Evolutionary conservation across 495 filamentous ascomycete species (phyloP).

Genomic region (Xylaria telfairii): DNA sequence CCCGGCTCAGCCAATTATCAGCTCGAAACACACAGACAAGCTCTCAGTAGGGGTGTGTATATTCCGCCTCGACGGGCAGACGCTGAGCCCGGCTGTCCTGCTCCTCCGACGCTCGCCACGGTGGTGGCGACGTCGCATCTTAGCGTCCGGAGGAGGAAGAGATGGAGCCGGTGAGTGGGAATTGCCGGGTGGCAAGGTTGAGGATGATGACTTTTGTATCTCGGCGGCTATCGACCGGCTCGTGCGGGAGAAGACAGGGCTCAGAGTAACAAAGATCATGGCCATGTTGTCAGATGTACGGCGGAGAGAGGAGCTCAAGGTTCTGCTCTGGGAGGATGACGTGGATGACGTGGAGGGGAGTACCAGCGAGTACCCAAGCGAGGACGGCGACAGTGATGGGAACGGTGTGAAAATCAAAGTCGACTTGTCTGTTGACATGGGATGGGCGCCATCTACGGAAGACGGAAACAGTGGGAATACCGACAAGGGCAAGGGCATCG

Average conservation of each 20-base stretch:
- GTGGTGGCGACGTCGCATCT: slow-evolving; percentile 8
- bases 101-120: slow-evolving; percentile 30
- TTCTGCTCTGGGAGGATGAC: slow-evolving; percentile 33
- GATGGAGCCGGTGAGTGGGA: slow-evolving; percentile 30
- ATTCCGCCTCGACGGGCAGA: slow-evolving; percentile 34
- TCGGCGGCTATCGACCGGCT: slow-evolving; percentile 34
- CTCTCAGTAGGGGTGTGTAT: slow-evolving; percentile 38
- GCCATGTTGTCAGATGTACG: slow-evolving; percentile 31
- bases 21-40: slow-evolving; percentile 22
- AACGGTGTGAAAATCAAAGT: background rate
- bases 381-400: background rate
- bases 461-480: background rate
- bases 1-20: background rate
- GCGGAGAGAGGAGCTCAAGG: slow-evolving; percentile 29
- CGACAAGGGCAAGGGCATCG: background rate
- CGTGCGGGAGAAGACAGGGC: slow-evolving; percentile 32
- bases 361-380: background rate
- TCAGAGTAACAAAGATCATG: slow-evolving; percentile 33
- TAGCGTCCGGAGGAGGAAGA: background rate
- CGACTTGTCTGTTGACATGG: background rate
- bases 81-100: slow-evolving; percentile 31
- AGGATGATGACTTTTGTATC: slow-evolving; percentile 34
- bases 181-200: slow-evolving; percentile 35
- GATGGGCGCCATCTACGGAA: background rate
- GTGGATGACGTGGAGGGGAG: background rate